Evolutionary conservation across 2,329 filamentous ascomycete species (phyloP), one percentile per base, ranked within the genome.

Genomic region (Alternaria sp.): DNA sequence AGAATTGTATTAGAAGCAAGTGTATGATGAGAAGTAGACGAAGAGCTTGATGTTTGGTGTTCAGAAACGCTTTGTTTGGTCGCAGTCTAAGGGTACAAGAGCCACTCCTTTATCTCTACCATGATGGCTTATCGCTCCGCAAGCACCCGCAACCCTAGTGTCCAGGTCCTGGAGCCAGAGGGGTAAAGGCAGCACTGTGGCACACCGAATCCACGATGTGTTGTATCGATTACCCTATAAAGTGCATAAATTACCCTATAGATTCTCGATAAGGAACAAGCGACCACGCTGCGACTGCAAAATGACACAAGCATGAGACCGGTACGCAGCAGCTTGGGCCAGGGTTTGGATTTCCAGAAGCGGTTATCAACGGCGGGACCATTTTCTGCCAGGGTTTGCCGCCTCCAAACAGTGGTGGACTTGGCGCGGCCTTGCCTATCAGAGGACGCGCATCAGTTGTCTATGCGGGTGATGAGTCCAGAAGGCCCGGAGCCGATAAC

Each of bases 161-260:
- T 57, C 30, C 50, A 55, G 47, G 57, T 53, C 62, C 49, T 53
- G 12, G 30, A 54, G 61, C 60, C 63, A 62, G 66, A 61, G 62
- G 64, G 67, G 59, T 57, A 66, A 59, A 51, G 21, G 25, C 57
- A 57, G 49, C 43, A 53, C 19, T n/a, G 40, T 54, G 44, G 56
- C 57, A 57, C 59, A 67, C 51, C 62, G 50, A 60, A 59, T 59
- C 46, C 58, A 62, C 36, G 63, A 62, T 62, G 62, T 59, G 57
- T 65, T 57, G 68, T 73, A 72, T 73, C 65, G 59, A 75, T 78
- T 78, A 78, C 76, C 76, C 75, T 76, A 77, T 78, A 77, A 69
- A 61, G 66, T 66, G 59, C 53, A 56, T 15, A 36, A 66, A 75
- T 78, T 77, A 77, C 74, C 75, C 75, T 71, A 77, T 77, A 76